Conservation (phyloP, 768 basidiomycete genomes). For the Postia placenta region DNA sequence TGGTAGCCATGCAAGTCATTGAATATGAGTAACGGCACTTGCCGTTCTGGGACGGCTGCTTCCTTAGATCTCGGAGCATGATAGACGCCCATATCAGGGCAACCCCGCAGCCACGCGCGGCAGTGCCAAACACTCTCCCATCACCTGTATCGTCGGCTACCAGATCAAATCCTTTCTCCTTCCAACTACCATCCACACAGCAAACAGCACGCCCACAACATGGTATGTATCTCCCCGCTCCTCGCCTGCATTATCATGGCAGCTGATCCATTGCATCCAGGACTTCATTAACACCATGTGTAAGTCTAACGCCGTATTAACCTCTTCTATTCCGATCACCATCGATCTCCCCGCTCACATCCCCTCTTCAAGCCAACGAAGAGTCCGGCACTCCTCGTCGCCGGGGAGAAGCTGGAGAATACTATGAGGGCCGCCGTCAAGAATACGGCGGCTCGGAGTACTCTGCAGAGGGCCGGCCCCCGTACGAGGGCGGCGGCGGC, state of each 20-base stretch:
- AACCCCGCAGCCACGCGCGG: no score
- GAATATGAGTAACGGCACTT: no score
- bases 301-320: neutral
- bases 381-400: neutral
- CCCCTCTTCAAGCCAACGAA: conserved; percentile 1
- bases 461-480: neutral
- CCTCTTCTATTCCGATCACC: neutral
- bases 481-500: neutral
- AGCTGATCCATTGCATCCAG: neutral
- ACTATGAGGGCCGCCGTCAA: neutral
- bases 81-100: neutral
- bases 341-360: neutral
- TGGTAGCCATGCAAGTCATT: no score
- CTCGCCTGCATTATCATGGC: neutral
- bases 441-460: neutral
- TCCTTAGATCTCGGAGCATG: neutral
- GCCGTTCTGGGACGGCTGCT: no score
- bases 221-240: neutral
- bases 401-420: neutral
- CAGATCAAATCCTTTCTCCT: no score
- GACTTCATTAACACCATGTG: neutral
- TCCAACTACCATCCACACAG: no score
- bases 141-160: no score
- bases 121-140: no score
- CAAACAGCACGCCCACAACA: no score